Conservation (phyloP, 2,329 filamentous ascomycete genomes). For the Seiridium unicorne region DNA sequence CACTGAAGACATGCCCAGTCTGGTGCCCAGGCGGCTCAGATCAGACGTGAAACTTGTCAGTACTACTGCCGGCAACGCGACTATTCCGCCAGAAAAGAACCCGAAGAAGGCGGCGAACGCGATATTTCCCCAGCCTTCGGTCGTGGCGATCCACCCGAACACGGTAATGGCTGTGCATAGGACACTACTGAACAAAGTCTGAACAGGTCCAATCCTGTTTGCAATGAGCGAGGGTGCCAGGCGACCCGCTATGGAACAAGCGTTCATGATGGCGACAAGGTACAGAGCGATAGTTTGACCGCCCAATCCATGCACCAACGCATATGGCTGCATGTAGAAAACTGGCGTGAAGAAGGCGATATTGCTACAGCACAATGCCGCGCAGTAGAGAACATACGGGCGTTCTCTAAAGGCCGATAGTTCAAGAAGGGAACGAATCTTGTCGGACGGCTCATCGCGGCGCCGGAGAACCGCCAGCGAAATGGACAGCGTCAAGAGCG, state of each 20-base stretch:
- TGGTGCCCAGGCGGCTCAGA: conserved; percentile 29
- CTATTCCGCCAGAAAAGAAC: conserved; percentile 43
- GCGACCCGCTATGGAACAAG: conserved; percentile 46
- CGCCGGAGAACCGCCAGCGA: conserved; percentile 9
- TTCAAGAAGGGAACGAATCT: conserved; percentile 24
- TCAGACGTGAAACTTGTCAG: conserved; percentile 20
- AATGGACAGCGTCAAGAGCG: conserved; percentile 27
- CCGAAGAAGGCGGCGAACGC: conserved; percentile 44
- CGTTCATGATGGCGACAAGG: conserved; percentile 50
- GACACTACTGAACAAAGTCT: conserved; percentile 34
- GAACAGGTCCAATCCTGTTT: conserved; percentile 37
- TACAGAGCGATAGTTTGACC: conserved; percentile 36
- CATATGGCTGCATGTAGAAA: conserved; percentile 45
- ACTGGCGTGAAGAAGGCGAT: conserved; percentile 37
- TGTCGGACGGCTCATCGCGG: conserved; percentile 4
- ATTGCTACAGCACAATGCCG: conserved; percentile 26
- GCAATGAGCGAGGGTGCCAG: conserved; percentile 44
- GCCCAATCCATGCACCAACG: conserved; percentile 30
- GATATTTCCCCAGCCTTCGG: conserved; percentile 33
- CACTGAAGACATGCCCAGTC: conserved; percentile 40
- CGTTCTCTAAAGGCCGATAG: conserved; percentile 23
- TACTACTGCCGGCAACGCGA: conserved; percentile 39
- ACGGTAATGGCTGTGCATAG: conserved; percentile 30
- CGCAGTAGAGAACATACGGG: conserved; percentile 23
- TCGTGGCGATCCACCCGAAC: conserved; percentile 40